Evolutionary conservation across 2,329 filamentous ascomycete species (phyloP), one percentile per base, ranked within the genome.

Genomic region (Didymosphaeria variabile): DNA sequence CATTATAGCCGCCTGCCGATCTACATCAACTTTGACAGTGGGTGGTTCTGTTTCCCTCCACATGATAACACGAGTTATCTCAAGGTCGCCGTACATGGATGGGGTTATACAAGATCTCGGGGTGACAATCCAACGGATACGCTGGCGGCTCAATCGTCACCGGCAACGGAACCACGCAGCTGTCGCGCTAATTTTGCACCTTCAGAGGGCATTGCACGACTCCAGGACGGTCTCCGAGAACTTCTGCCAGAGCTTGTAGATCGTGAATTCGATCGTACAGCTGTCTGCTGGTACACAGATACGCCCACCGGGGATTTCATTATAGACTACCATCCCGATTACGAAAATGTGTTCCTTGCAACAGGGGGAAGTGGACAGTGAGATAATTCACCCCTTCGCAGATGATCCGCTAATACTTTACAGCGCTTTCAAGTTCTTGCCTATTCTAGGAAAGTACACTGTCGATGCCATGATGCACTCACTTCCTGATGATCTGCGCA

Each of bases 261-360:
- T 6, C 38, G 38, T n/a, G 13, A 6, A 7, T 42, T 42, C n/a
- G 38, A 42, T 6, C 13, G n/a, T 12, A 42, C 38, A n/a, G 38
- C 38, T 2, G 13, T 92, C 56, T 93, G 90, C 79, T 93, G 90
- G 90, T 93, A 93, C 74, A 88, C 87, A 5, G 90, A 93, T 79
- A 93, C 90, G 68, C 83, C 87, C 8, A 87, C 86, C 19, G 90
- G 87, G 23, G 88, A 93, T 72, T 93, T 91, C 80, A 82, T 93
- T 57, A 83, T 92, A 62, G 86, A 89, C 70, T 88, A 89, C 75
- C 90, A 92, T 69, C 90, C 90, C 0, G 78, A 82, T 17, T 86
- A 86, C 76, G 73, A 82, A 59, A 83, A 84, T 15, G 77, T 90
- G 4, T 90, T 90, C 68, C 69, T 90, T 26, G 86, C 86, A 0